Evolutionary conservation across 805 yeast genomes (phyloP), one percentile per base, ranked within the genome.

Genomic region (Cyberlindnera amylophila): DNA sequence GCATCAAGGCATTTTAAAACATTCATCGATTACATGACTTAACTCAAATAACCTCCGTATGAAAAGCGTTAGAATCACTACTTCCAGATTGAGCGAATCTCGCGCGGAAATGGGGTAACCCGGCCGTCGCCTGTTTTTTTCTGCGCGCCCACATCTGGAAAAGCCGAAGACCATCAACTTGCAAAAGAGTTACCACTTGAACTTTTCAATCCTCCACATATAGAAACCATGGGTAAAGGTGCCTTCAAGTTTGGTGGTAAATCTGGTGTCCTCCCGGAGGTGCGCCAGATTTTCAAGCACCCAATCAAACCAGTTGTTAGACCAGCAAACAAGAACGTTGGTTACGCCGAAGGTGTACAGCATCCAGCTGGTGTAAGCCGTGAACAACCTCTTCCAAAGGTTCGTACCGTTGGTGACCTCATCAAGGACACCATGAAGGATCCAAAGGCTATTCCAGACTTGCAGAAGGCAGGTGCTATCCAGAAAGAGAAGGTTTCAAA

Each of bases 191-290:
- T 15, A 6, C 34, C 34, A 11, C 14, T 30, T 12, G 30, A 12
- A 27, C 30, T 27, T 11, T 12, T 13, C 32, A 30, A 9, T 3
- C 13, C 16, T 11, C 34, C 10, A 11, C 16, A 17, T 11, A 7
- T 13, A 6, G 7, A 4, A 11, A 33, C 23, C 4, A 74, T 74
- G 79, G 75, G 74, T 46, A 73, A 70, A 54, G 70, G 71, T 33
- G 61, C 66, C 24, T 69, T 71, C 5, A 72, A 67, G 50, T 66
- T 65, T 43, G 78, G 77, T 3, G 67, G 68, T 47, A 83, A 84
- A 63, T 82, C 91, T 37, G 97, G 97, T 60, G 71, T 86, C 38
- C 71, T 90, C 50, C 97, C 97, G 36, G 70, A 67, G 42, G 81
- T 86, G 9, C 81, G 96, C 55, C 77, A 81, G 31, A 79, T 87